These are phyloP conservation scores for Yamadazyma triangularis DNA, from an alignment of 1,139 yeast genomes.

Conservation along the genomic window DNA sequence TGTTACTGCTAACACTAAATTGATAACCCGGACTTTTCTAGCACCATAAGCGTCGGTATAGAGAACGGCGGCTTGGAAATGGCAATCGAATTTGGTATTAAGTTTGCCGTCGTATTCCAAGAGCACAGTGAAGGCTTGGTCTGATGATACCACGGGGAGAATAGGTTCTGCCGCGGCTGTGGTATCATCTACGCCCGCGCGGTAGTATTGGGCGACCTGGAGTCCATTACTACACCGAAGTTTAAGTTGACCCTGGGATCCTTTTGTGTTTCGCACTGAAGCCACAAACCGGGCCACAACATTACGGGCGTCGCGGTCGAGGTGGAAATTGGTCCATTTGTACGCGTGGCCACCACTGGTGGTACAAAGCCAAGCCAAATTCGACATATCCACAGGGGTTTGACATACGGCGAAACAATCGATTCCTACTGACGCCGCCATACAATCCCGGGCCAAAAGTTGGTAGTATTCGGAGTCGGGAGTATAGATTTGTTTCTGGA, in stretches of 20 bases:
- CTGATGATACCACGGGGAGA: conserved; percentile 62
- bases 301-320: conserved; percentile 66
- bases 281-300: conserved; percentile 57
- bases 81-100: conserved; percentile 70
- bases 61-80: conserved; percentile 86
- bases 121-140: conserved; percentile 67
- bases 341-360: conserved; percentile 70
- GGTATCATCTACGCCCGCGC: conserved; percentile 33
- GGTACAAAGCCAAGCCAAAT: conserved; percentile 62
- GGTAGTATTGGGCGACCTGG: conserved; percentile 77
- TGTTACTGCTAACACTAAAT: conserved; percentile 77
- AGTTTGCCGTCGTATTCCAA: conserved; percentile 77
- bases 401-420: conserved; percentile 72
- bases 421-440: conserved; percentile 62
- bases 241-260: conserved; percentile 80
- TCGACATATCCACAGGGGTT: conserved; percentile 68
- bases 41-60: conserved; percentile 76
- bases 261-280: conserved; percentile 45
- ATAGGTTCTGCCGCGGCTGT: conserved; percentile 53
- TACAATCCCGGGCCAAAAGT: conserved; percentile 54
- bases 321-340: conserved; percentile 64
- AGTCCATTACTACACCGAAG: conserved; percentile 87
- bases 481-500: conserved; percentile 50
- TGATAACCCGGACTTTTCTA: conserved; percentile 80
- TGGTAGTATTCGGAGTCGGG: conserved; percentile 64